These are phyloP conservation scores for Rubia peregrina DNA, from an alignment of 305 asterid species.

Conservation along the genomic window DNA sequence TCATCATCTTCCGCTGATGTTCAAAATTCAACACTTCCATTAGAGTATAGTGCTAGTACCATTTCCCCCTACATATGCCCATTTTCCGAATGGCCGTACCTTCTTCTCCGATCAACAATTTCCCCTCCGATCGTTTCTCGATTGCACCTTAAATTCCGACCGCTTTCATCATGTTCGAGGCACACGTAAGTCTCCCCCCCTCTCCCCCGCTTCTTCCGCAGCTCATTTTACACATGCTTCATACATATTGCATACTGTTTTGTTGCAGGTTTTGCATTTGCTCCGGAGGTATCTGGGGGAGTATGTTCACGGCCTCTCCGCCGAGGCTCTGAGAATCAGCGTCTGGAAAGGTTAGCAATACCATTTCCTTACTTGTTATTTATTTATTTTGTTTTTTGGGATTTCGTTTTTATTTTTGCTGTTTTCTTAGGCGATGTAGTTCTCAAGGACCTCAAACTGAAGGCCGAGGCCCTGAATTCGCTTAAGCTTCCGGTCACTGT, in stretches of 20 bases:
- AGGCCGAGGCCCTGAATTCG: constrained; percentile 92
- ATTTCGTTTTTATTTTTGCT: background rate
- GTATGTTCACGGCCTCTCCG: constrained; percentile 95
- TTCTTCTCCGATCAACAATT: constrained; percentile 31
- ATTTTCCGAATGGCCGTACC: constrained; percentile 36
- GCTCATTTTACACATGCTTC: background rate
- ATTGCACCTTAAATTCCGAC: background rate
- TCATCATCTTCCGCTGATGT: background rate
- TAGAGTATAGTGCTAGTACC: background rate
- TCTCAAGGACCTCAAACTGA: constrained; percentile 83
- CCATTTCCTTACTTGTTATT: background rate
- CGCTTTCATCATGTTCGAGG: constrained; percentile 71
- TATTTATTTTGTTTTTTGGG: background rate
- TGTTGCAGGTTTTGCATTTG: constrained; percentile 84
- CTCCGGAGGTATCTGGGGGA: constrained; percentile 97
- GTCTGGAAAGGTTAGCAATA: constrained; percentile 77
- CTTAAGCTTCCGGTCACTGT: constrained; percentile 89
- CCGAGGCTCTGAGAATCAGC: constrained; percentile 95
- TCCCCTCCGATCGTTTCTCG: constrained; percentile 25
- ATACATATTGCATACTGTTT: too few relatives aligned
- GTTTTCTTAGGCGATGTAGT: constrained; percentile 77
- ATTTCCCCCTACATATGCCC: background rate
- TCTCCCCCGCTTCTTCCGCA: background rate
- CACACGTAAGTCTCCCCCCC: constrained; percentile 44
- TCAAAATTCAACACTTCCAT: too few relatives aligned